Percentiles rank a stretch among this genome's conserved stretches.
These are phyloP conservation scores for Phaffia australis DNA, from an alignment of 768 basidiomycete genomes.

Conservation along the genomic window DNA sequence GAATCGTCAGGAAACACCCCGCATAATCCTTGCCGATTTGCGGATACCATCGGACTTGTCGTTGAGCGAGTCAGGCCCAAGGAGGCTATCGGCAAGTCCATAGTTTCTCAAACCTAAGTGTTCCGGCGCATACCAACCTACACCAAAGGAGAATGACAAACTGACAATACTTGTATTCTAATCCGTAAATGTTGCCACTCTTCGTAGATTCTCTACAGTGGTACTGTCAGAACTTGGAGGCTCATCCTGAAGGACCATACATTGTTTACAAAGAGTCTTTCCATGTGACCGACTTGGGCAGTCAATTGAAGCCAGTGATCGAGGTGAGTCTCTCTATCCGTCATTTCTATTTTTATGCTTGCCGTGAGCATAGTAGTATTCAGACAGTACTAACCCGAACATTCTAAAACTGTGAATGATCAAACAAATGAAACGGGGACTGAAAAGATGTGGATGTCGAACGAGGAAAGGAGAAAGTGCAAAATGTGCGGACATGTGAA, in stretches of 20 bases:
- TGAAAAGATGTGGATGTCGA: conserved; percentile 57
- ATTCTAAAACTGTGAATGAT: background rate
- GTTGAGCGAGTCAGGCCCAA: conserved; percentile 73
- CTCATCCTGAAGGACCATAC: conserved; percentile 52
- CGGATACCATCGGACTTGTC: conserved; percentile 82
- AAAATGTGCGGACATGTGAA: conserved; percentile 57
- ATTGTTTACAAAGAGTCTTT: conserved; percentile 74
- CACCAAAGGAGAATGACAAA: background rate
- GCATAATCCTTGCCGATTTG: conserved; percentile 86
- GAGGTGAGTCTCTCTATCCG: conserved; percentile 27
- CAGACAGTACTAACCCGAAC: background rate
- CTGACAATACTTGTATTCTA: background rate
- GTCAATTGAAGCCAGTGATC: conserved; percentile 85
- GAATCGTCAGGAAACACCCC: conserved; percentile 73
- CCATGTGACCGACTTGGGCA: conserved; percentile 80
- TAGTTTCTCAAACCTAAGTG: background rate
- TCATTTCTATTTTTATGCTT: background rate
- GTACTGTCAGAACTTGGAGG: conserved; percentile 60
- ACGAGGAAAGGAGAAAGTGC: conserved; percentile 58
- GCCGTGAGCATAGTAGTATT: background rate
- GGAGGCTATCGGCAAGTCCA: conserved; percentile 55
- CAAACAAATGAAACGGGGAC: too few species aligned
- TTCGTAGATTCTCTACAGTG: conserved; percentile 71
- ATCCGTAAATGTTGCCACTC: background rate
- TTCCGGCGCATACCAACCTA: background rate